Conservation (phyloP, 441 rosid genomes). For the Eutrema salsugineum region DNA sequence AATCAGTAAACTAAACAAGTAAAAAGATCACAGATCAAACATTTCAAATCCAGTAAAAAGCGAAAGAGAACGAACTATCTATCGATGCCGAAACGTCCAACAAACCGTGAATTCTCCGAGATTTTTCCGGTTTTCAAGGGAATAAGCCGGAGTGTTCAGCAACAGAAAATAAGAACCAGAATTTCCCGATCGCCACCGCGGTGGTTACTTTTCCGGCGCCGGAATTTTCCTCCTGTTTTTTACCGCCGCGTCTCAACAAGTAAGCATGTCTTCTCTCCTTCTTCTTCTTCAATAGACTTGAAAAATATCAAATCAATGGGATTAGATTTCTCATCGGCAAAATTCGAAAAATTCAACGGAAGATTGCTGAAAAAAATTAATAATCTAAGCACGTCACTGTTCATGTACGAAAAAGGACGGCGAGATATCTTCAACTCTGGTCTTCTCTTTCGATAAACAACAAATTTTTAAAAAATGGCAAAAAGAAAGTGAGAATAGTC, state of each 20-base stretch:
- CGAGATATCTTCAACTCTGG: conserved; percentile 1
- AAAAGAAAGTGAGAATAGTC: conserved; percentile 23
- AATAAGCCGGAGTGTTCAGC: neutral
- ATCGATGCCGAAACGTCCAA: neutral
- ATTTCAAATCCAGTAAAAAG: neutral
- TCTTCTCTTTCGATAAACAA: conserved; percentile 8
- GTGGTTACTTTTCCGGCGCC: neutral
- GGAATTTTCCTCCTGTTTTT: neutral
- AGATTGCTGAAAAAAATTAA: neutral
- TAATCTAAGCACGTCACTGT: conserved; percentile 5
- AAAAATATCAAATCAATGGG: neutral
- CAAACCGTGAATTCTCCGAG: neutral
- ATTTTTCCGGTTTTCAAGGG: neutral
- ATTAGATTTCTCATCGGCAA: neutral
- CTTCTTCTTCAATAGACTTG: neutral
- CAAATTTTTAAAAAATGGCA: neutral
- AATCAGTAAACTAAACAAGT: neutral
- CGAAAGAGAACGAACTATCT: neutral
- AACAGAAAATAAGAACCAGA: neutral
- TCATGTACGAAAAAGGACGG: neutral
- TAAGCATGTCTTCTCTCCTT: neutral
- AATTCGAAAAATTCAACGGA: neutral
- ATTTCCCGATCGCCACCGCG: neutral
- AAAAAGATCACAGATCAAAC: neutral
- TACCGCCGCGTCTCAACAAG: neutral